These are phyloP conservation scores for Sophora flavescens DNA, from an alignment of 306 rosid species.

Conservation along the genomic window DNA sequence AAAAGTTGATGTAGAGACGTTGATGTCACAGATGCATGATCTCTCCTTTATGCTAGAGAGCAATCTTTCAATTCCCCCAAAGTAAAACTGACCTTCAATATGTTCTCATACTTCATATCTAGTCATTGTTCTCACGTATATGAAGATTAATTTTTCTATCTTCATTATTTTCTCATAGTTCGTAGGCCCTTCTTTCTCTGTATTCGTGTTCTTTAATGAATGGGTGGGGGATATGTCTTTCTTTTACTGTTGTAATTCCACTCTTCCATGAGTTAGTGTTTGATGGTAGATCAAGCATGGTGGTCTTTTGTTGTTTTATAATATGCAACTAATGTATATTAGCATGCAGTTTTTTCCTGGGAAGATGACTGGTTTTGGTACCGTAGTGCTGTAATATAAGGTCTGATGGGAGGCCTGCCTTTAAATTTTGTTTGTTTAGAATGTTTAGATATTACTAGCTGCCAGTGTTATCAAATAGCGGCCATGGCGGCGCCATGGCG, in stretches of 20 bases:
- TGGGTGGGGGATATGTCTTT: constrained; percentile 5
- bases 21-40: constrained; percentile 87
- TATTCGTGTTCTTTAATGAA: constrained; percentile 30
- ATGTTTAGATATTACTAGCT: constrained; percentile 11
- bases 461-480: no score
- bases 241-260: constrained; percentile 22
- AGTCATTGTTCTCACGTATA: constrained; percentile 34
- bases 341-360: neutral
- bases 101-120: constrained; percentile 39
- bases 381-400: neutral
- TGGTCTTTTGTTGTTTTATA: constrained; percentile 26
- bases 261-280: neutral
- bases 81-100: constrained; percentile 51
- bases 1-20: constrained; percentile 56
- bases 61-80: constrained; percentile 72
- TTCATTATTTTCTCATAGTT: neutral
- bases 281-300: constrained; percentile 30
- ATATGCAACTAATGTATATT: constrained; percentile 10
- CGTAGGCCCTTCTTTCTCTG: constrained; percentile 31
- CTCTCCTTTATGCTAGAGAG: constrained; percentile 89
- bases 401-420: neutral
- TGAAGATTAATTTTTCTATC: constrained; percentile 39
- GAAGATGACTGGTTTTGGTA: neutral
- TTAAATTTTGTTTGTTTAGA: constrained; percentile 4
- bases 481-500: no score